Evolutionary conservation across 2,329 filamentous ascomycete species (phyloP), one percentile per base, ranked within the genome.

Genomic region (Penicillium sp.): DNA sequence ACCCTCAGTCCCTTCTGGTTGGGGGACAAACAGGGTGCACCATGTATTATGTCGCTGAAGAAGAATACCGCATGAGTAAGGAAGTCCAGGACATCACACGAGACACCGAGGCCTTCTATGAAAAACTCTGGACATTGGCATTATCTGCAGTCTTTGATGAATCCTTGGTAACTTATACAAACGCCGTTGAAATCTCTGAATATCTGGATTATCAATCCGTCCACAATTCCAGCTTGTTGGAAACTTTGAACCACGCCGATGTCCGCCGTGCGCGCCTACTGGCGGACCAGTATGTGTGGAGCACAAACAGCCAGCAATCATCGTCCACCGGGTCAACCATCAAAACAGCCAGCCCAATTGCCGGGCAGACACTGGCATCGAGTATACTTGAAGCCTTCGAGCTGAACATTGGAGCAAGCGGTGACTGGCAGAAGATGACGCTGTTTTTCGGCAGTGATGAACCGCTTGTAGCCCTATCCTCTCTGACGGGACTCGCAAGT

Each of bases 161-260:
- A 34, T 57, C 63, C 2, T 63, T 59, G 11, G 77, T 74, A 42
- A 72, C 72, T 46, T 82, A 80, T 59, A 63, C 62, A 9, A 77
- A 81, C 49, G 80, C 80, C 2, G 73, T 76, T 52, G 60, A 71
- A 11, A 78, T 84, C 52, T 79, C 74, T 46, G 79, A 84, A 52
- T 82, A 78, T 56, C 64, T 83, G 37, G 72, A 75, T 28, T 83
- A 83, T 61, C 70, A 75, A 33, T 73, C 73, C 42, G 58, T 69
- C 14, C 80, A 84, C 64, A 80, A 83, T 56, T 58, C 59, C 9
- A 74, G 69, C 5, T 65, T 75, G 18, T 60, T 66, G 14, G 44
- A 64, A 27, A 56, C 54, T 12, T 27, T 75, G 14, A 59, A 57
- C 22, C 25, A 54, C 4, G 58, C 62, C 8, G 67, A 74, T 14